phyloP scores from a whole-genome alignment of 345 rosid genomes.

The Geranium brycei region DNA sequence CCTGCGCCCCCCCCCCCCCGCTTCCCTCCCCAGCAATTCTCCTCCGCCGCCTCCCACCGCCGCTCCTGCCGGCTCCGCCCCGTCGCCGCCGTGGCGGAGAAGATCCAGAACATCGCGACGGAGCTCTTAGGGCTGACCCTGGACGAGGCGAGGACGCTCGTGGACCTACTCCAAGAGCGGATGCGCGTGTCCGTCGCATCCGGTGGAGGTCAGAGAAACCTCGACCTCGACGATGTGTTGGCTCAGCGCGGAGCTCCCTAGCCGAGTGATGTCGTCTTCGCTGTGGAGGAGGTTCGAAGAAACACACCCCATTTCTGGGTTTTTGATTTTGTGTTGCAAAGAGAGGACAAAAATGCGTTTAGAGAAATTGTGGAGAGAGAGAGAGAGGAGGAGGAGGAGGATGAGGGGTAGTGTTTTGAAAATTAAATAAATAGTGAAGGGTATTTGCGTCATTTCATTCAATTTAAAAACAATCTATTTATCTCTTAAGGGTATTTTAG shows the following conservation, averaged over 20 bases:
- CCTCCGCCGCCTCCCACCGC: conserved; percentile 22
- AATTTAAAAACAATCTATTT: too few relatives aligned
- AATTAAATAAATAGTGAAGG: too few relatives aligned
- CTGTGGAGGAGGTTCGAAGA: conserved; percentile 64
- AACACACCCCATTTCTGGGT: conserved; percentile 61
- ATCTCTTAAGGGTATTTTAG: too few relatives aligned
- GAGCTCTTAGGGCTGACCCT: conserved; percentile 57
- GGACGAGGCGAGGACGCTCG: conserved; percentile 60
- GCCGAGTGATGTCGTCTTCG: conserved; percentile 66
- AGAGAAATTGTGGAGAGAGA: neutral
- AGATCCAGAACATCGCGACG: conserved; percentile 50
- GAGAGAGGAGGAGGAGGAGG: neutral
- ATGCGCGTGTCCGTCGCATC: conserved; percentile 74
- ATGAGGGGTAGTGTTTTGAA: too few relatives aligned
- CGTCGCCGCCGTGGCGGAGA: conserved; percentile 55
- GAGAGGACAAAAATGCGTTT: neutral
- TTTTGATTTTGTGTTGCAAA: neutral
- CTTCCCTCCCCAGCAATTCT: conserved; percentile 21
- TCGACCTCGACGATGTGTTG: conserved; percentile 98
- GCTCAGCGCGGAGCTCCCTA: conserved; percentile 53
- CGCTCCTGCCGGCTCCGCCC: conserved; percentile 42
- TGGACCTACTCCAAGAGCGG: conserved; percentile 72
- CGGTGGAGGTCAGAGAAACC: conserved; percentile 77
- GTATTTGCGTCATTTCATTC: too few relatives aligned
- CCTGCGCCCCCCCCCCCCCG: conserved; percentile 23